Evolutionary conservation across 768 basidiomycete genomes (phyloP).

Genomic region (Lepiota venenata): DNA sequence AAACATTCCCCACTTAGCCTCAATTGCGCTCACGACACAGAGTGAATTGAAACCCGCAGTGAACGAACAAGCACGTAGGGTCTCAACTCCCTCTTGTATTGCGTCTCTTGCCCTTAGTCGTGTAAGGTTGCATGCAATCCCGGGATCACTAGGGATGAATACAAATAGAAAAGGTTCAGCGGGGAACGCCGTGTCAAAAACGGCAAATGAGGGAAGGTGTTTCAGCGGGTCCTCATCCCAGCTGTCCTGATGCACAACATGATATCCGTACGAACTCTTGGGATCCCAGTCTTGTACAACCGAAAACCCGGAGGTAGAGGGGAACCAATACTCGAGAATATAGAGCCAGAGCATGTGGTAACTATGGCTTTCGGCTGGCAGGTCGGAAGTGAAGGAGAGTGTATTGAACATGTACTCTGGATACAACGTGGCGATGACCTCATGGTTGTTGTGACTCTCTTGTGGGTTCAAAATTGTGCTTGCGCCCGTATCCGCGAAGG

Average conservation of each 20-base stretch:
- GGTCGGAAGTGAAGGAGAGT: neutral
- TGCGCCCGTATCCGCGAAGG: neutral
- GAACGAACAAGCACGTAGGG: conserved; percentile 2
- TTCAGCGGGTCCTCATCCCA: neutral
- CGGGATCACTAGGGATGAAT: neutral
- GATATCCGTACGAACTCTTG: neutral
- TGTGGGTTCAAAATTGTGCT: neutral
- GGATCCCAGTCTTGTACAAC: conserved; percentile 7
- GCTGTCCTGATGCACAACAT: neutral
- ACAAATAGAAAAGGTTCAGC: conserved; percentile 3
- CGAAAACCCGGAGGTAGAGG: conserved; percentile 1
- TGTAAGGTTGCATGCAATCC: neutral
- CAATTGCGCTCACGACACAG: neutral
- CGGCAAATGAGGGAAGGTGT: neutral
- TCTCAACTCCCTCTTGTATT: conserved; percentile 2
- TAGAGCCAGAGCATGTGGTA: neutral
- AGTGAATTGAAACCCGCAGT: neutral
- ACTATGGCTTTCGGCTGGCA: neutral
- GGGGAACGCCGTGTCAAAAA: neutral
- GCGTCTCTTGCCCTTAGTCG: neutral
- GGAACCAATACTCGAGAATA: conserved; percentile 7
- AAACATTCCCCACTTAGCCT: conserved; percentile 5
- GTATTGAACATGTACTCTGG: conserved; percentile 4
- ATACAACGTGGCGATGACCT: neutral
- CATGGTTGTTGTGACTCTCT: neutral